Base-by-base conservation (phyloP, 139 green algal species). In the Microglena sp. region DNA sequence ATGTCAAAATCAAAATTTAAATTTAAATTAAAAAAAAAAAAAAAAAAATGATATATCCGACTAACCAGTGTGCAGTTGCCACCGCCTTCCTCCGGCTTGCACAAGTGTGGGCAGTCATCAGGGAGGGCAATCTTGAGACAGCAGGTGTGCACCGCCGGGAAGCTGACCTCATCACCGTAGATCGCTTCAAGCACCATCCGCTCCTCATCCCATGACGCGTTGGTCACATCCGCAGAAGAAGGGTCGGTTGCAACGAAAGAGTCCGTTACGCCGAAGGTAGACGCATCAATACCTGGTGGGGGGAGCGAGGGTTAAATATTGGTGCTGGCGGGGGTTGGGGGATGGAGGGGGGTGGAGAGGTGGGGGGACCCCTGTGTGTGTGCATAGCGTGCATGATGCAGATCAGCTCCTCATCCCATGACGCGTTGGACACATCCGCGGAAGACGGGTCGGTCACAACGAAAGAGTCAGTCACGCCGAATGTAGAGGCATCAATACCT, bases 131-230 rank as follows among this genome's bases (percentile, higher is more conserved):
- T 24, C 40, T 50, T 50, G 15, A 11, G 40, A 24, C 40, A 11
- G 18, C 40, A 50, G 15, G 15, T 50, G 15, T 18, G 18, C 40
- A 50, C 40, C 40, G 40, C 40, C 11, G 15, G 58, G 73, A n/a
- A n/a, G n/a, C n/a, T n/a, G n/a, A n/a, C 56, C 27, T 83, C 68
- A 5, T 77, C 66, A 0, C 68, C 84, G 58, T 89, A 91, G 15
- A 95, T 93, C 4, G 84, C 83, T 31, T 82, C 70, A 40, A 95
- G 63, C 30, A 83, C 88, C 55, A 79, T 76, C 0, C 70, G 44
- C 75, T 95, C 88, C 46, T 92, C 87, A 6, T 34, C 34, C 81
- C 82, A 58, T 36, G 72, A 18, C 32, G 70, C 62, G 40, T 66
- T n/a, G n/a, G n/a, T n/a, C n/a, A n/a, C n/a, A n/a, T n/a, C n/a